Conservation (phyloP, 2,329 filamentous ascomycete species). For the Leptosphaerulina australis region DNA sequence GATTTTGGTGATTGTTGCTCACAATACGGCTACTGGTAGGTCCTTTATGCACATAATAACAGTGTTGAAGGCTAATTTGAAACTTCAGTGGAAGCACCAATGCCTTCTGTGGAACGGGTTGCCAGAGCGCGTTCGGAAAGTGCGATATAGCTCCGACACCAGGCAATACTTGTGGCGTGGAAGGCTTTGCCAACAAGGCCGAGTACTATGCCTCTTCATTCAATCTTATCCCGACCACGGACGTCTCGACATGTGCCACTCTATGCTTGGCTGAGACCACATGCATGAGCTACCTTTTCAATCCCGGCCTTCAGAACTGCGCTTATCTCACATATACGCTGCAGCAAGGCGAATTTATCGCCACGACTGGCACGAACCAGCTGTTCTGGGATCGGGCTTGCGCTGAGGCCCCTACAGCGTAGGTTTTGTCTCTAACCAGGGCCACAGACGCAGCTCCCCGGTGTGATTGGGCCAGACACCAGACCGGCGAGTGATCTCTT, state of each 20-base stretch:
- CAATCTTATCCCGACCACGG: slow-evolving; percentile 18
- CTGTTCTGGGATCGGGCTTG: slow-evolving; percentile 17
- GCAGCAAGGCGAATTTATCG: slow-evolving; percentile 16
- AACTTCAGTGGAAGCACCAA: slow-evolving; percentile 4
- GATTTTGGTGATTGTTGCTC: slow-evolving; percentile 15
- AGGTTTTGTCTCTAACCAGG: not conserved
- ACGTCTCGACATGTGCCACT: slow-evolving; percentile 18
- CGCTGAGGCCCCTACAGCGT: not conserved
- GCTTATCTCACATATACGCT: slow-evolving; percentile 11
- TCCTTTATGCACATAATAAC: not conserved
- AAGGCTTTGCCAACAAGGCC: slow-evolving; percentile 21
- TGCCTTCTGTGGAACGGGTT: slow-evolving; percentile 36
- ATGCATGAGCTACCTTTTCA: slow-evolving; percentile 23
- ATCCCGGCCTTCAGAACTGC: slow-evolving; percentile 12
- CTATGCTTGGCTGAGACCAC: slow-evolving; percentile 20
- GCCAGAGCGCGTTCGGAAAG: slow-evolving; percentile 21
- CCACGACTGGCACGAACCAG: slow-evolving; percentile 9
- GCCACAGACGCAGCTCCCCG: too few species aligned
- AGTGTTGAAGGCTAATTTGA: not conserved
- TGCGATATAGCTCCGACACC: slow-evolving; percentile 13
- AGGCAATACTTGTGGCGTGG: slow-evolving; percentile 15
- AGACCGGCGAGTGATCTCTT: too few species aligned
- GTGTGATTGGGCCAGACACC: too few species aligned
- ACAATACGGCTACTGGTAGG: slow-evolving; percentile 17
- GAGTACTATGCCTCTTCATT: slow-evolving; percentile 25